A percentile compares a stretch with the other conserved stretches of the same genome.
Evolutionary conservation across 106 monocot genomes (phyloP).

Genomic region (Vanilla planifolia): DNA sequence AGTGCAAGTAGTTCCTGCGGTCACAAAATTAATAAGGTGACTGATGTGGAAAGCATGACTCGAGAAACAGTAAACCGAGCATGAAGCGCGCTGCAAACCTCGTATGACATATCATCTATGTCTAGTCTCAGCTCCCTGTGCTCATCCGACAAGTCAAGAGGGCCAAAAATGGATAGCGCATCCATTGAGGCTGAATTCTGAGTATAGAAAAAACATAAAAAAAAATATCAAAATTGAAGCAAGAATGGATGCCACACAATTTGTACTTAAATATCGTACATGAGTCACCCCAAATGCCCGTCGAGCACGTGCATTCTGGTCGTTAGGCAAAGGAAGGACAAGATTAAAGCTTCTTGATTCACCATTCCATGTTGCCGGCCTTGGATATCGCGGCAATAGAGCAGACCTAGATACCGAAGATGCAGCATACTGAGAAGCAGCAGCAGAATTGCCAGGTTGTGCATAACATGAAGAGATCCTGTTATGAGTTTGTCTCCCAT

Average conservation of each 20-base stretch:
- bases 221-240: neutral
- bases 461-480: neutral
- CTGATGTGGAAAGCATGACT: neutral
- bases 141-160: slow-evolving; percentile 29
- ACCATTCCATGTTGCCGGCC: neutral
- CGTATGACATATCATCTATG: slow-evolving; percentile 66
- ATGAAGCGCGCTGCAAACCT: slow-evolving; percentile 22
- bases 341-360: neutral
- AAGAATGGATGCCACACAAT: neutral
- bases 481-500: neutral
- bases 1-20: slow-evolving; percentile 67
- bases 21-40: neutral
- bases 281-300: neutral
- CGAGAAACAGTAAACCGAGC: neutral
- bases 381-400: neutral
- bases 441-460: neutral
- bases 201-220: too few relatives aligned
- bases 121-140: slow-evolving; percentile 57
- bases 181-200: slow-evolving; percentile 24
- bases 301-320: neutral
- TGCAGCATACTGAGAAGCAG: neutral
- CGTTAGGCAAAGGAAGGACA: neutral
- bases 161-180: slow-evolving; percentile 14
- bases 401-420: neutral
- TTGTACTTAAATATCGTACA: neutral